Conservation (phyloP, 176 grass and related monocot genomes). For the Triticum turgidum region DNA sequence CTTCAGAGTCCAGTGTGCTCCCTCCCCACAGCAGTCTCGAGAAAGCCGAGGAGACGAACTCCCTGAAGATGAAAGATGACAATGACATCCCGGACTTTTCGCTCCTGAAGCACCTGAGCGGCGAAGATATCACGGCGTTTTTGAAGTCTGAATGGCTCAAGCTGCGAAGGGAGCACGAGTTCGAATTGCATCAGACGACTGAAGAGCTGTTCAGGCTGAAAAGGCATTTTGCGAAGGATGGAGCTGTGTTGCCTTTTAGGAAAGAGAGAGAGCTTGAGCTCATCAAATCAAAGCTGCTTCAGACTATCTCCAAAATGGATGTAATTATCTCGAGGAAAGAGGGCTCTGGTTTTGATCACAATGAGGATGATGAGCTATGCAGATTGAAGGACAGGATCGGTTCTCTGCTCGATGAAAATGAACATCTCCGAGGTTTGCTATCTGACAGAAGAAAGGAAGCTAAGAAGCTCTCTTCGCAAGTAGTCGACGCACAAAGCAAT, state of each 20-base stretch:
- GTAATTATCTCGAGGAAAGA: conserved; percentile 44
- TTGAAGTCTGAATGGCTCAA: conserved; percentile 69
- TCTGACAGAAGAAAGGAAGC: conserved; percentile 44
- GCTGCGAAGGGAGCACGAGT: conserved; percentile 57
- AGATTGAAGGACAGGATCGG: conserved; percentile 55
- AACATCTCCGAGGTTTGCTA: conserved; percentile 44
- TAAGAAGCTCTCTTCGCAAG: conserved; percentile 32
- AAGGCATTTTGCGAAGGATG: conserved; percentile 63
- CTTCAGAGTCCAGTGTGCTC: conserved; percentile 15
- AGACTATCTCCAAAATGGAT: conserved; percentile 60
- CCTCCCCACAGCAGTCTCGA: too few relatives aligned
- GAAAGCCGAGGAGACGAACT: conserved; percentile 34
- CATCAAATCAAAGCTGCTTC: conserved; percentile 47
- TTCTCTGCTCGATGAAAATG: conserved; percentile 54
- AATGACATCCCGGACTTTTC: conserved; percentile 54
- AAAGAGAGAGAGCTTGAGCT: conserved; percentile 75
- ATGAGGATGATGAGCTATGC: conserved; percentile 29
- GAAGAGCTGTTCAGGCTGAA: conserved; percentile 91
- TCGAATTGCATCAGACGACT: conserved; percentile 57
- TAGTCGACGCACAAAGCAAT: conserved; percentile 31
- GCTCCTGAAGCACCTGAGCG: conserved; percentile 65
- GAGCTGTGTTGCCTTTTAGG: conserved; percentile 42
- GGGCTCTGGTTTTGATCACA: conserved; percentile 13
- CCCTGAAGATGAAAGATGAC: conserved; percentile 43
- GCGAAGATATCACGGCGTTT: conserved; percentile 45